Base-by-base conservation (phyloP, 1,284 basidiomycete genomes). In the Boletus subluridellus region DNA sequence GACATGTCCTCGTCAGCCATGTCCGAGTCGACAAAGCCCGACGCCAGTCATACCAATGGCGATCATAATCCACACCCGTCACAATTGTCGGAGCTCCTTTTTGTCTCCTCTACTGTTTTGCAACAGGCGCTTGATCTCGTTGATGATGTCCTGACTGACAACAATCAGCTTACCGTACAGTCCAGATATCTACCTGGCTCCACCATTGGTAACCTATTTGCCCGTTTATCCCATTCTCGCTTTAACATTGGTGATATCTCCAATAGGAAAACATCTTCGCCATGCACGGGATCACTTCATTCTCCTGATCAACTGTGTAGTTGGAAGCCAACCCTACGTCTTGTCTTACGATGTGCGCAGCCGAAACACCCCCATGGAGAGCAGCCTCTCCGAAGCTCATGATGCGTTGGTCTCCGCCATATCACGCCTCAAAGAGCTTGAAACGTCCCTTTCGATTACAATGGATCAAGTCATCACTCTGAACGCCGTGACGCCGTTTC, bases 281-380 rank as follows among this genome's bases (percentile, higher is more conserved):
- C 90, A 92, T 77, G 89, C 89, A 32, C 80, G 86, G 57, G 90
- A 92, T 67, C 90, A 92, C 68, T 92, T 88, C 69, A 76, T 80
- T 50, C 78, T 92, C 35, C 78, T 92, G 6, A 66, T 84, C 47
- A 81, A 87, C 49, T 82, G 79, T 53, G 72, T 85, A 48, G 67
- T 76, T n/a, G 74, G 76, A 11, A 73, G 78, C 26, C 69, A 78
- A 8, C 85, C 88, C 41, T 76, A 80, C 61, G 70, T 80, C 49
- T 70, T 94, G 48, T 87, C 85, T 38, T 94, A 94, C 70, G 91
- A 94, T 72, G 77, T 80, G 12, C 80, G 91, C 62, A 76, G 76
- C 53, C 83, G 91, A 44, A 89, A 92, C 69, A 89, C 87, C 5
- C 88, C 89, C 5, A 92, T 93, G 88, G 91, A 94, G 73, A 82